Evolutionary conservation across 352 stramenopile species (phyloP), one percentile per base, ranked within the genome.

Genomic region (Phytophthora idaei): DNA sequence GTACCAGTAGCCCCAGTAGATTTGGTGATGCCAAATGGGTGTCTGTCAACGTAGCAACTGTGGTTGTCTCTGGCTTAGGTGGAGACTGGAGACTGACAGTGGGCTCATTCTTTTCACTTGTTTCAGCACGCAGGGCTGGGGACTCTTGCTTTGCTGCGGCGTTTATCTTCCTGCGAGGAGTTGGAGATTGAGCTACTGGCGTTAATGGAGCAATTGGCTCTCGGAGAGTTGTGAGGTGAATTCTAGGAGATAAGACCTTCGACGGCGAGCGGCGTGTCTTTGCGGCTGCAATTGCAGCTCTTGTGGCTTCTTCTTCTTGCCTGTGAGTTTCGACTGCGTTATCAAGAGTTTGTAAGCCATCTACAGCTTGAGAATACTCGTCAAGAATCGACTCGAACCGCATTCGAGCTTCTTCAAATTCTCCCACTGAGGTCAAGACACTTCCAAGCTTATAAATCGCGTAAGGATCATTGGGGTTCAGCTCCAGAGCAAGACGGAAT

Each of bases 361-460:
- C 68, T n/a, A 60, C 46, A 15, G 81, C 77, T 67, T 85, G 79
- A 17, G 83, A 79, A 41, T 92, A 89, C 21, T 70, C 65, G 17
- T 64, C 49, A 12, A 78, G n/a, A 42, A 87, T 85, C 1, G 62
- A 61, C 28, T 89, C 61, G 14, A 85, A 80, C 9, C 69, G 72
- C 14, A 46, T 45, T 11, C 70, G 54, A 15, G 81, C 81, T 50
- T 85, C 74, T 25, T 81, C 76, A 48, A 89, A 81, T 34, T 60
- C 44, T 3, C 67, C 72, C 8, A 62, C 64, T 14, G 71, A 61
- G 7, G 74, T 74, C 12, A 89, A 69, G 11, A 79, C 70, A 32
- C 74, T 61, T 5, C 80, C 85, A 21, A 93, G 64, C 41, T 92
- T 90, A 61, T 80, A 93, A 25, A 74, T 78, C 12, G 78, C 80